Evolutionary conservation across 768 basidiomycete species (phyloP), one percentile per base, ranked within the genome.

Genomic region (Suillus lakei): DNA sequence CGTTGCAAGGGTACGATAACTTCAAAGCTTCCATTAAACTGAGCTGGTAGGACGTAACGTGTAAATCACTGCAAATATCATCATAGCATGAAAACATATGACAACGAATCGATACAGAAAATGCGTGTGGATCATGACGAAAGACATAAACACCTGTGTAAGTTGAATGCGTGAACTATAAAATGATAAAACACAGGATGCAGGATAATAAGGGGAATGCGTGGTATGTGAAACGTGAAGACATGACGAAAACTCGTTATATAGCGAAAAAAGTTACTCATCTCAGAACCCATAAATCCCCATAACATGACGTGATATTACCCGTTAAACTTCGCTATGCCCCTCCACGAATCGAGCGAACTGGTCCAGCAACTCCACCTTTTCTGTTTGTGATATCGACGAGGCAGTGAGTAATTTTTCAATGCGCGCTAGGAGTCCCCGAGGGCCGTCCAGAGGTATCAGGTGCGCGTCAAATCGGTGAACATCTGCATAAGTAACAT

Each of bases 391-490:
- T 48, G 80, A 77, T 60, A 90, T 74, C 65, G 78, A 76, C 6
- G 88, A 79, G 51, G 79, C 78, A 58, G 79, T 79, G 61, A 93
- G 81, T 43, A 93, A 80, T 53, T 82, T 81, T 70, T 88, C 86
- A 7, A 91, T 88, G 50, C 84, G 86, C 32, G 81, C 72, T n/a
- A 92, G 80, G 48, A 93, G 86, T 26, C 92, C 92, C 38, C 79
- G 82, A 13, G 90, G 86, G 18, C 91, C 91, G 64, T 93, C 90
- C 59, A 93, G 87, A 4, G 90, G 88, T 55, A 93, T 92, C 50
- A 86, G 81, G 66, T 89, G 85, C 23, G 88, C 88, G 73, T 93
- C 91, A 71, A 90, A 93, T 66, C 86, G 86, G 72, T 87, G 87
- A 18, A 92, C 88, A 77, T 91, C 91, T 92, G 34, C 18, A 30